A percentile compares a stretch with the other conserved stretches of the same genome.
These are phyloP conservation scores for Colletotrichum sp. DNA, from an alignment of 2,329 filamentous ascomycete genomes.

Conservation along the genomic window DNA sequence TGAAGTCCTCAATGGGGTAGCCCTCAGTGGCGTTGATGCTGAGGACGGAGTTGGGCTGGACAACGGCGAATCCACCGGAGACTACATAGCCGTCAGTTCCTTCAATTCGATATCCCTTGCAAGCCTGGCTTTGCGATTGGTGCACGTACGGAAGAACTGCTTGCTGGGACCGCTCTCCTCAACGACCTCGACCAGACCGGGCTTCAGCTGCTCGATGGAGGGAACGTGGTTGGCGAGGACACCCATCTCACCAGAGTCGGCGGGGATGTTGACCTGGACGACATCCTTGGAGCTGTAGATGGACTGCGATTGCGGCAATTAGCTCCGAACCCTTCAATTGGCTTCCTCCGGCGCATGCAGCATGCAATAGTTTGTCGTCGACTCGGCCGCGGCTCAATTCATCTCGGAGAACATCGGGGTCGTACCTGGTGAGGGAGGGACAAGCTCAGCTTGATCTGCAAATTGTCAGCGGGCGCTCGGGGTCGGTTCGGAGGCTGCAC, in stretches of 20 bases:
- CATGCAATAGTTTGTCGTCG: background rate
- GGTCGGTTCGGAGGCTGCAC: constrained; percentile 26
- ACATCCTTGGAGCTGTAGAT: constrained; percentile 72
- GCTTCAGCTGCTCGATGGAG: constrained; percentile 98
- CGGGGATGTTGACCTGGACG: constrained; percentile 98
- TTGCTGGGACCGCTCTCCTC: constrained; percentile 91
- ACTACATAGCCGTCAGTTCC: constrained; percentile 57
- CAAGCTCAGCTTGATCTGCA: constrained; percentile 93
- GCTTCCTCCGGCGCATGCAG: constrained; percentile 4
- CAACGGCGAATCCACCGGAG: constrained; percentile 94
- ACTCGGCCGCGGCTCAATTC: background rate
- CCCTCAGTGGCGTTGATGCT: constrained; percentile 99
- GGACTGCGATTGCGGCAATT: constrained; percentile 66
- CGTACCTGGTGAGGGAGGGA: constrained; percentile 98
- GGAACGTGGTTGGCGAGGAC: constrained; percentile 98
- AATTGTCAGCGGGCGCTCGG: constrained; percentile 29
- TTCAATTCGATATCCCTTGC: constrained; percentile 16
- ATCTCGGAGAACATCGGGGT: constrained; percentile 21
- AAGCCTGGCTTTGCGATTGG: constrained; percentile 11
- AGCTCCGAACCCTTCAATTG: constrained; percentile 39
- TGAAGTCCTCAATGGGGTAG: constrained; percentile 95
- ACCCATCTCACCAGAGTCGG: constrained; percentile 99
- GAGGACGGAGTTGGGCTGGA: constrained; percentile 91
- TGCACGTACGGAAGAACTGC: constrained; percentile 93
- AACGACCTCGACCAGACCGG: constrained; percentile 91